Conservation (phyloP, 164 flowering plant species). For the Dillenia turbinata region DNA sequence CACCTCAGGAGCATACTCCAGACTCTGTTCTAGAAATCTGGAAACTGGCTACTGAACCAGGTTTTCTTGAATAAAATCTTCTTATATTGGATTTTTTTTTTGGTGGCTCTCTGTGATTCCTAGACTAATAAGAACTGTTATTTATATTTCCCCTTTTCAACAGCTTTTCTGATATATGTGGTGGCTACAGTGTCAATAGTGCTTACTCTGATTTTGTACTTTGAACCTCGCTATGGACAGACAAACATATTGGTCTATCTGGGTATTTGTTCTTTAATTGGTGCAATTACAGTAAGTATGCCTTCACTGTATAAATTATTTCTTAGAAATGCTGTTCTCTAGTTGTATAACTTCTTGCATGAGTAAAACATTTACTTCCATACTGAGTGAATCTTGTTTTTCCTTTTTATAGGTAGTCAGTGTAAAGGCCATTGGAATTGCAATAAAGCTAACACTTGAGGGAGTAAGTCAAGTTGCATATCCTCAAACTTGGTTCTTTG, state of each 20-base stretch:
- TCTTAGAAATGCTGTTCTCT: neutral
- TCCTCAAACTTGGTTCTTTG: constrained; percentile 81
- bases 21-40: constrained; percentile 80
- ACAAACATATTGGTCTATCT: constrained; percentile 79
- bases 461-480: constrained; percentile 68
- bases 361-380: constrained; percentile 1
- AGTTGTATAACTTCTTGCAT: neutral
- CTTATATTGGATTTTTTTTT: neutral
- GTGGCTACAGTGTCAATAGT: constrained; percentile 54
- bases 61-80: constrained; percentile 23
- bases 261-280: constrained; percentile 88
- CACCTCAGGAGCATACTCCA: constrained; percentile 79
- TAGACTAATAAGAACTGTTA: constrained; percentile 3
- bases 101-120: neutral
- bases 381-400: neutral
- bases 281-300: constrained; percentile 73
- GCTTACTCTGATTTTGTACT: constrained; percentile 62
- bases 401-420: constrained; percentile 58
- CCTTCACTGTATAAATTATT: neutral
- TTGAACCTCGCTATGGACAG: constrained; percentile 89
- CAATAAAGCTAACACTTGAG: constrained; percentile 72
- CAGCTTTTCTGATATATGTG: constrained; percentile 79
- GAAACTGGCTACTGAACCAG: constrained; percentile 84
- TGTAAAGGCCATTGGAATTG: constrained; percentile 87
- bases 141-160: constrained; percentile 9